phyloP scores from a whole-genome alignment of 805 yeast species.

The Priceomyces melissophilus region DNA sequence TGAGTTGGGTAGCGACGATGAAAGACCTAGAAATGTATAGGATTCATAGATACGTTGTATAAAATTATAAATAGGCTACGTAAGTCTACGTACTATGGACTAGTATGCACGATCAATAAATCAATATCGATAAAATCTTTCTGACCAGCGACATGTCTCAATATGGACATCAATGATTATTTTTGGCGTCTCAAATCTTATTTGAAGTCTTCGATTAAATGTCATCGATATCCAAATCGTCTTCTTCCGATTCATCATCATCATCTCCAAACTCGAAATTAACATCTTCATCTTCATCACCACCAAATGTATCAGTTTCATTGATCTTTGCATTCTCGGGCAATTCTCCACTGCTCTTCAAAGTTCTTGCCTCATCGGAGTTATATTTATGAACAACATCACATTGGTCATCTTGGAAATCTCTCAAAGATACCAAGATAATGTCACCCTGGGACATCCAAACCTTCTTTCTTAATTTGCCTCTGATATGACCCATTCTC shows the following conservation, averaged over 20 bases:
- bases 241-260: conserved; percentile 72
- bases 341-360: conserved; percentile 92
- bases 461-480: conserved; percentile 97
- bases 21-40: conserved; percentile 10
- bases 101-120: too few relatives aligned
- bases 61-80: too few relatives aligned
- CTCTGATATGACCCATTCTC: conserved; percentile 98
- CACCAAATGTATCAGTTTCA: conserved; percentile 96
- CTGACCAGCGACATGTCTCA: too few relatives aligned
- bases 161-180: too few relatives aligned
- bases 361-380: conserved; percentile 96
- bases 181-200: too few relatives aligned
- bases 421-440: conserved; percentile 92
- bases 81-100: too few relatives aligned
- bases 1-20: conserved; percentile 46
- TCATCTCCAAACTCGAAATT: conserved; percentile 97
- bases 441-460: conserved; percentile 99
- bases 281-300: conserved; percentile 94
- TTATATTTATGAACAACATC: conserved; percentile 96
- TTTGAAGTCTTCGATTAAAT: too few relatives aligned
- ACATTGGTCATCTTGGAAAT: conserved; percentile 97
- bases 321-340: conserved; percentile 97
- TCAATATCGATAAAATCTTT: too few relatives aligned
- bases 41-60: not conserved
- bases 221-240: conserved; percentile 90